Percentiles rank a stretch among this genome's conserved stretches.
Evolutionary conservation across 352 stramenopile genomes (phyloP).

Genomic region (Blastocystis hominis): DNA sequence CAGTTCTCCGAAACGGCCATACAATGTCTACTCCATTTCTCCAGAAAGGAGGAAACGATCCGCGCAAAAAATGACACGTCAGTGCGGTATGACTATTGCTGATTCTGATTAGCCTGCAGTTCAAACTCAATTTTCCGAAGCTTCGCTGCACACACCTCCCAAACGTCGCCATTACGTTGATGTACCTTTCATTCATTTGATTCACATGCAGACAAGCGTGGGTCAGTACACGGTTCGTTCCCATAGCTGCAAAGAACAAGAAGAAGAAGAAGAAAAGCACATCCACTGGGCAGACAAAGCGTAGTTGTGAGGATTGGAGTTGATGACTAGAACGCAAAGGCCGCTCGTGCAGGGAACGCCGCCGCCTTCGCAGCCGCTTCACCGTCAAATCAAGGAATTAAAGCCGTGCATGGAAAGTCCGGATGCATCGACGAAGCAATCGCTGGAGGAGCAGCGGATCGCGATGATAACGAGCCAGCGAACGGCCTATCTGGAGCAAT

Average conservation of each 20-base stretch:
- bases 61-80: neutral
- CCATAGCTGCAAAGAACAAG: neutral
- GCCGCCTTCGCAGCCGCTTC: slow-evolving; percentile 4
- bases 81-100: neutral
- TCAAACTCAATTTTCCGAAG: neutral
- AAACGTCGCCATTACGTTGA: neutral
- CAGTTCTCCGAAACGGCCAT: neutral
- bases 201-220: neutral
- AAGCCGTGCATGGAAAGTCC: slow-evolving; percentile 41
- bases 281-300: slow-evolving; percentile 26
- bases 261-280: neutral
- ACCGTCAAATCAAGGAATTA: neutral
- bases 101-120: neutral
- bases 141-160: neutral
- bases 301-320: neutral
- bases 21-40: neutral
- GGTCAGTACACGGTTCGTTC: neutral
- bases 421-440: neutral
- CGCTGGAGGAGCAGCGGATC: neutral
- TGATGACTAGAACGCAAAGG: neutral
- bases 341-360: slow-evolving; percentile 17
- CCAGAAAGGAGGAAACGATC: neutral
- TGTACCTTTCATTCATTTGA: neutral
- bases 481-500: neutral
- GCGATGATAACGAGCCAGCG: neutral